Evolutionary conservation across 163 green algal genomes (phyloP), one percentile per base, ranked within the genome.

Genomic region (Volvox carteri): DNA sequence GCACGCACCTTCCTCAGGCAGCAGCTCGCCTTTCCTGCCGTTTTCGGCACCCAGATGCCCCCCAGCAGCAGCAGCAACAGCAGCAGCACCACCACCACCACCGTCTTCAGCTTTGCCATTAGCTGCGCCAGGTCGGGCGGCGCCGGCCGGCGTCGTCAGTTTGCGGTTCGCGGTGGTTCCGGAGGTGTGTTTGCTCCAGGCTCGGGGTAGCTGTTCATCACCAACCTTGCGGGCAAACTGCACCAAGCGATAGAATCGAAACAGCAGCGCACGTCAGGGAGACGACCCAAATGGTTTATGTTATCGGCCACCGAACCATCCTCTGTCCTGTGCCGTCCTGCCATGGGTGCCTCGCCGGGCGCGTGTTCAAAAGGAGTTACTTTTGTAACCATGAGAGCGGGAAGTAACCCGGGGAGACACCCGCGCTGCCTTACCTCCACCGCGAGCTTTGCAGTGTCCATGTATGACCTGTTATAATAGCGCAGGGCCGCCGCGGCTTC

Each of bases 161-260:
- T 93, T 90, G 23, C 77, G 48, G 76, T 94, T 78, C 5, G 84
- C 86, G 78, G 52, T 93, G 65, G 73, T 92, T 54, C 93, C 92
- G 21, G 94, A 86, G 0, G 95, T 96, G 92, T 99, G 96, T 90
- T 97, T 98, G 93, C 95, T 98, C 98, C 98, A 99, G 14, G 98
- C 93, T 0, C 97, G 93, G 1, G 91, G 90, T 19, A 96, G 76
- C 37, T 93, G 50, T 21, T 89, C 42, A 70, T 96, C 93, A 1
- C 95, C 91, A 56, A 95, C 93, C 73, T 95, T 94, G 50, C 94
- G 92, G 4, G 97, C 97, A 90, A 97, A 97, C 96, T 99, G 92
- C 65, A 75, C n/a, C n/a, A n/a, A n/a, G 44, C n/a, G 30, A 30
- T 14, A 54, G 65, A 23, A 75, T n/a, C n/a, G n/a, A n/a, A n/a